Base-by-base conservation (phyloP, 306 rosid species). In the Oemleria cerasiformis region DNA sequence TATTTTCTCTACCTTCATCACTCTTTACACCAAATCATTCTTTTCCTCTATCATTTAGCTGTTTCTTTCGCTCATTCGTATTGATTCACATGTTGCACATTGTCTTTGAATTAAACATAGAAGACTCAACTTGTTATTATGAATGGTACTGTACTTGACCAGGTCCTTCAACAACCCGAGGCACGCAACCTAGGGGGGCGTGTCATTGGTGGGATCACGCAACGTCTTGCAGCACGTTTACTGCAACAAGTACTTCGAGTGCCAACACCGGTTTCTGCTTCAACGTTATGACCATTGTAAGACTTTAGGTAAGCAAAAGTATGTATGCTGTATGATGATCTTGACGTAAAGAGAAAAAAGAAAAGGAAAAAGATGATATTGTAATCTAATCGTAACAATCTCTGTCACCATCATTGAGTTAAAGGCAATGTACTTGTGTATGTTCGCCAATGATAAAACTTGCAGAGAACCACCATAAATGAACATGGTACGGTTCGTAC, bases 141-240 rank as follows among this genome's bases (percentile, higher is more conserved):
- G 9, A 20, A 10, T 68, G 64, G 2, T 41, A 42, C 20, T 50
- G 36, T 77, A 55, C 40, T 45, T 25, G 69, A 71, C 42, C 82
- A 93, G 97, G 86, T 89, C 73, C 91, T 93, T 84, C 94, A 88
- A 79, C 87, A 91, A 76, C 96, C 90, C 2, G 97, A 93, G 82
- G 96, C 89, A 38, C 98, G 91, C 59, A 81, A 58, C 75, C 77
- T 93, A 6, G 98, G 97, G 34, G 82, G 84, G 5, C 86, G 86
- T 63, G 88, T 93, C 40, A 71, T 85, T 40, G 93, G 92, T 19
- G 98, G 98, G 60, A 84, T 93, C 72, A 87, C 94, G 58, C 98
- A 86, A 67, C 97, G 94, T 9, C 88, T 93, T 19, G 98, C 94
- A 0, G 98, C 98, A 25, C 89, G 98, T 54, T 71, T 91, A 82